Percentiles rank a stretch among this genome's conserved stretches.
These are phyloP conservation scores for Eucalyptus coolabah DNA, from an alignment of 345 rosid genomes.

Conservation along the genomic window DNA sequence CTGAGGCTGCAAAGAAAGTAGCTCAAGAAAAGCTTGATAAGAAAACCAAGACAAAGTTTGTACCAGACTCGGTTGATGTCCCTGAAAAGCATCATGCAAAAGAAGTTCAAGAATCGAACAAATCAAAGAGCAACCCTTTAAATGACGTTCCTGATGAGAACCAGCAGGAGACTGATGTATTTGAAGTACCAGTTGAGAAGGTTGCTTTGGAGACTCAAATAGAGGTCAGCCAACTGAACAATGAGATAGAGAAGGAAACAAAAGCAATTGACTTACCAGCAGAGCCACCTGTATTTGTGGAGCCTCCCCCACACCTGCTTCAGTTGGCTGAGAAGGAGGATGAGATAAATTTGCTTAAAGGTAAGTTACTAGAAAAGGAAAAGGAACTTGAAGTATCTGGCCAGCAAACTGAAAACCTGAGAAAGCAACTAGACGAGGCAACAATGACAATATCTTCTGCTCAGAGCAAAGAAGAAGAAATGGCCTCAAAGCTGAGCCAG, in stretches of 20 bases:
- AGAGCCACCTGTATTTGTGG: slow-evolving; percentile 1
- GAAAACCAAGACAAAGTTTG: slow-evolving; percentile 34
- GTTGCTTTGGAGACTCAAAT: slow-evolving; percentile 4
- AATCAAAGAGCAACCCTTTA: not conserved
- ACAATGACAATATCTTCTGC: slow-evolving; percentile 12
- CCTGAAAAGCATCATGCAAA: slow-evolving; percentile 2
- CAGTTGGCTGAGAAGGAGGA: slow-evolving; percentile 31
- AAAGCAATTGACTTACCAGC: not conserved
- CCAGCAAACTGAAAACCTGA: slow-evolving; percentile 45
- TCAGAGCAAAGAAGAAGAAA: slow-evolving; percentile 40
- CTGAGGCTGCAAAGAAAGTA: slow-evolving; percentile 81
- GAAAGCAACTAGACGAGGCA: slow-evolving; percentile 39
- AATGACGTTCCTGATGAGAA: slow-evolving; percentile 25
- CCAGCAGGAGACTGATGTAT: slow-evolving; percentile 58
- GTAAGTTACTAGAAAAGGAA: slow-evolving; percentile 48
- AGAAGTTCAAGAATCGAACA: slow-evolving; percentile 7
- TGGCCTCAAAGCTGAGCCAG: slow-evolving; percentile 21
- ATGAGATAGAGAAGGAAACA: slow-evolving; percentile 5
- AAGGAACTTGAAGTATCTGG: slow-evolving; percentile 27
- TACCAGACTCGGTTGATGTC: not conserved
- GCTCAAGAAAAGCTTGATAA: slow-evolving; percentile 53
- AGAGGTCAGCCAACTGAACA: not conserved
- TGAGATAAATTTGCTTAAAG: slow-evolving; percentile 42
- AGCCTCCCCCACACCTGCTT: slow-evolving; percentile 16
- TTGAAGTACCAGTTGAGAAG: slow-evolving; percentile 46